Evolutionary conservation across 2,329 filamentous ascomycete species (phyloP).

Genomic region (Westerdykella sp.): DNA sequence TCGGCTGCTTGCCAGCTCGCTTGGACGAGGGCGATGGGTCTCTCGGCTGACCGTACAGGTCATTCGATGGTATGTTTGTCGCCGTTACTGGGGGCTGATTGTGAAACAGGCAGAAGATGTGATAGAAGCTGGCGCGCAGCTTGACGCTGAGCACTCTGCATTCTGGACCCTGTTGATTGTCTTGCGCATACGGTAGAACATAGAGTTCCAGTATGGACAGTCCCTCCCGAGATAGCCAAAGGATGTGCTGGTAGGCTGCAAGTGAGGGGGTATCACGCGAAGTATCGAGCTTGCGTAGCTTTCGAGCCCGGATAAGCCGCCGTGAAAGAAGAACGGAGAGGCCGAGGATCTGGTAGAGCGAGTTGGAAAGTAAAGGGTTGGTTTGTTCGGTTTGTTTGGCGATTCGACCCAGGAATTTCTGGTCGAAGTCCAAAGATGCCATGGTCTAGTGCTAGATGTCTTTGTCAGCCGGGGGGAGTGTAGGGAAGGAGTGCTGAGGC

Average conservation of each 20-base stretch:
- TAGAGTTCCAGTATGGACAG: constrained; percentile 79
- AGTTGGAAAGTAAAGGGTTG: constrained; percentile 71
- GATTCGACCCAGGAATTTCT: constrained; percentile 89
- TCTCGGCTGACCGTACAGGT: constrained; percentile 17
- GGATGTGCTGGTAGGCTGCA: constrained; percentile 80
- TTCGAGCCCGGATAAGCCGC: constrained; percentile 75
- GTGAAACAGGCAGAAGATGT: constrained; percentile 94
- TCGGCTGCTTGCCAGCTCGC: constrained; percentile 33
- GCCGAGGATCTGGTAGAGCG: constrained; percentile 85
- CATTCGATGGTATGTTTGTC: constrained; percentile 30
- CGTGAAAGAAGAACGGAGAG: constrained; percentile 82
- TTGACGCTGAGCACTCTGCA: constrained; percentile 88
- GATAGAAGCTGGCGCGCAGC: constrained; percentile 87
- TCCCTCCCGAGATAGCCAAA: constrained; percentile 92
- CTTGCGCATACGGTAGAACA: constrained; percentile 66
- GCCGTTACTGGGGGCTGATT: constrained; percentile 68
- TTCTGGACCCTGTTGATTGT: constrained; percentile 67
- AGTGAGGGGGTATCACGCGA: constrained; percentile 73
- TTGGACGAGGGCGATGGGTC: constrained; percentile 27
- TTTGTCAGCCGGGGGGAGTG: constrained; percentile 5
- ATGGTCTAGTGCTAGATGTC: constrained; percentile 46
- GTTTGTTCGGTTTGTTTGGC: constrained; percentile 72
- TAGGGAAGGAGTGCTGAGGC: constrained; percentile 1
- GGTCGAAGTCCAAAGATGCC: constrained; percentile 95
- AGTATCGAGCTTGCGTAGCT: constrained; percentile 73